These are phyloP conservation scores for Micromonas pusilla DNA, from an alignment of 139 green algal species.

Conservation along the genomic window DNA sequence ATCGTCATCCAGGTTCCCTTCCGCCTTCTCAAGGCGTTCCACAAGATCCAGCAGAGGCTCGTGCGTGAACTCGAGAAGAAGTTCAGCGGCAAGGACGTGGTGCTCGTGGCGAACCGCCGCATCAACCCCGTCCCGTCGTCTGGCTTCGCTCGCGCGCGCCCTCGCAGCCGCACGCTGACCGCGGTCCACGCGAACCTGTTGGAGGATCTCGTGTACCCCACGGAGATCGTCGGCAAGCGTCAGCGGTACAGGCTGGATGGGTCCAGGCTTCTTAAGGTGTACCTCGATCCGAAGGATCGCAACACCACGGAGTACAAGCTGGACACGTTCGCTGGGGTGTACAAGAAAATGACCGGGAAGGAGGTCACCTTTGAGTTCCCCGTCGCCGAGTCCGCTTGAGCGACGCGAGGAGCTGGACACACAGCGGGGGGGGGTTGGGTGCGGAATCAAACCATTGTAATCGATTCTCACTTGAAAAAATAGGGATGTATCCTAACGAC, in stretches of 20 bases:
- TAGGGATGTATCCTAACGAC: not conserved
- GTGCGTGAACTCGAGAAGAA: constrained; percentile 99
- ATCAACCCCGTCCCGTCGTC: constrained; percentile 78
- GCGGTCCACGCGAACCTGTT: constrained; percentile 87
- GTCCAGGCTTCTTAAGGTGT: constrained; percentile 61
- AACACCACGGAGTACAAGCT: constrained; percentile 98
- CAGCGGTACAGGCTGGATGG: constrained; percentile 87
- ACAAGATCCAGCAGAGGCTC: constrained; percentile 95
- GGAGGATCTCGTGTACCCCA: constrained; percentile 95
- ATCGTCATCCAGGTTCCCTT: constrained; percentile 96
- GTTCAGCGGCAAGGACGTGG: constrained; percentile 97
- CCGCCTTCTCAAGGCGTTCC: constrained; percentile 93
- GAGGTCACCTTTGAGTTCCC: constrained; percentile 85
- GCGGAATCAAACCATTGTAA: not conserved
- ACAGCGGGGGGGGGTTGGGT: not conserved
- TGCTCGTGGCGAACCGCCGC: constrained; percentile 87
- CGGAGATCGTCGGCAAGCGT: constrained; percentile 98
- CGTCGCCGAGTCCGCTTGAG: not conserved
- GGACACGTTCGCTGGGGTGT: constrained; percentile 94
- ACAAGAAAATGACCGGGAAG: constrained; percentile 98
- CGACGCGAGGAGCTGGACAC: not conserved
- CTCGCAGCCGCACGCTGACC: constrained; percentile 87
- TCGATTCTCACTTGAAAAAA: constrained; percentile 1
- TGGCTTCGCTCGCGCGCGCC: constrained; percentile 56
- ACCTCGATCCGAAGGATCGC: constrained; percentile 65